These are phyloP conservation scores for Dothideomycetes sp. DNA, from an alignment of 2,329 filamentous ascomycete species.

Conservation along the genomic window DNA sequence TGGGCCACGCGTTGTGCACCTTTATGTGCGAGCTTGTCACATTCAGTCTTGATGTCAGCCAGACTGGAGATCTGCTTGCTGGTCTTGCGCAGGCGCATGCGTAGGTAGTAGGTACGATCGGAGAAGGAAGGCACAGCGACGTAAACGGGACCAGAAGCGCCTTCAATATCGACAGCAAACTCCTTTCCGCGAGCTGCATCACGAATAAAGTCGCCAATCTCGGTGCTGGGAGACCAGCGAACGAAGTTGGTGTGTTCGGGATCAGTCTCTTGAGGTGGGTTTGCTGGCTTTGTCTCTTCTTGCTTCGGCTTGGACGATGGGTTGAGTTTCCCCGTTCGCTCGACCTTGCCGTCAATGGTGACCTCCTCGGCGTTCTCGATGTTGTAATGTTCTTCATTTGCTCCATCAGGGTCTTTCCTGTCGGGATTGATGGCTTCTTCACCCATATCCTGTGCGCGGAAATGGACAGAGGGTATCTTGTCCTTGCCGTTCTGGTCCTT, in stretches of 20 bases:
- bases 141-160: constrained; percentile 56
- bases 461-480: constrained; percentile 64
- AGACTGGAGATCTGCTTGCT: constrained; percentile 59
- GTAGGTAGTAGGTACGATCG: constrained; percentile 82
- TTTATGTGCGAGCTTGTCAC: constrained; percentile 66
- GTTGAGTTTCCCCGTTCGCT: constrained; percentile 36
- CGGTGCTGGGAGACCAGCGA: constrained; percentile 78
- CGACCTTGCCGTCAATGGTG: constrained; percentile 41
- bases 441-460: constrained; percentile 68
- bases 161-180: constrained; percentile 77
- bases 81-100: constrained; percentile 64
- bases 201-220: constrained; percentile 88
- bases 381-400: constrained; percentile 30
- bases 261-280: constrained; percentile 14
- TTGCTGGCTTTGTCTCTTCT: constrained; percentile 18
- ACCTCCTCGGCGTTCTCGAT: constrained; percentile 40
- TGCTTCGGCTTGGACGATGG: constrained; percentile 17
- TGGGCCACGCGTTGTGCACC: constrained; percentile 72
- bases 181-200: constrained; percentile 78
- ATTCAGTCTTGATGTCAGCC: constrained; percentile 69
- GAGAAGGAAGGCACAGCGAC: constrained; percentile 80
- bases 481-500: constrained; percentile 53
- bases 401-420: constrained; percentile 19
- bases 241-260: constrained; percentile 57
- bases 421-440: constrained; percentile 41